Evolutionary conservation across 108 stramenopile genomes (phyloP).

Genomic region (Pseudonitzschia multistriata): DNA sequence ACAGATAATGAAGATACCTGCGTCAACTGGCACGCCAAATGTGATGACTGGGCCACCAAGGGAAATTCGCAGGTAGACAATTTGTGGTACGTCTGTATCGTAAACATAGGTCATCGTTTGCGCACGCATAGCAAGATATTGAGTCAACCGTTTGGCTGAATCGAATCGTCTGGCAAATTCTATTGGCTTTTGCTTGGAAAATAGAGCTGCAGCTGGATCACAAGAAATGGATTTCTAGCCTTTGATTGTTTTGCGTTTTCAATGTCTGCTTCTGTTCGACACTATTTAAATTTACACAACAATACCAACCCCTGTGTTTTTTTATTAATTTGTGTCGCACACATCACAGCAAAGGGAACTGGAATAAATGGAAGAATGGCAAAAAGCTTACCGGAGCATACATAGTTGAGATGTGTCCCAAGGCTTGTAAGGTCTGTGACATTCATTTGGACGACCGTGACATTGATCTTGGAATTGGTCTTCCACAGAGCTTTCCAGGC

Average conservation of each 20-base stretch:
- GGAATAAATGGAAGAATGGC: slow-evolving; percentile 17
- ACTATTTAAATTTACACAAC: neutral
- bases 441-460: slow-evolving; percentile 25
- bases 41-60: slow-evolving; percentile 21
- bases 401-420: slow-evolving; percentile 30
- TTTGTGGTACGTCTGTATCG: neutral
- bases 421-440: slow-evolving; percentile 24
- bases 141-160: neutral
- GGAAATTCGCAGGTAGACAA: slow-evolving; percentile 23
- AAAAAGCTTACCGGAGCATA: slow-evolving; percentile 14
- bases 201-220: too few relatives aligned
- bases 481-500: slow-evolving; percentile 26
- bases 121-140: neutral
- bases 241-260: slow-evolving; percentile 1
- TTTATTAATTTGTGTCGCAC: neutral
- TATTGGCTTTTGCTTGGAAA: too few relatives aligned
- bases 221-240: too few relatives aligned
- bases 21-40: slow-evolving; percentile 5
- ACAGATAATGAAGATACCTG: neutral
- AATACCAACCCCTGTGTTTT: neutral
- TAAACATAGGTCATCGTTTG: neutral
- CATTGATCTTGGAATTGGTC: slow-evolving; percentile 12
- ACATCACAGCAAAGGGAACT: slow-evolving; percentile 20
- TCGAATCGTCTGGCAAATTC: neutral
- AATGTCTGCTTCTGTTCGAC: neutral